Percentiles rank a stretch among this genome's conserved stretches.
Conservation (phyloP, 192 early-diverging fungal genomes). For the Entomortierella chlamydospora region DNA sequence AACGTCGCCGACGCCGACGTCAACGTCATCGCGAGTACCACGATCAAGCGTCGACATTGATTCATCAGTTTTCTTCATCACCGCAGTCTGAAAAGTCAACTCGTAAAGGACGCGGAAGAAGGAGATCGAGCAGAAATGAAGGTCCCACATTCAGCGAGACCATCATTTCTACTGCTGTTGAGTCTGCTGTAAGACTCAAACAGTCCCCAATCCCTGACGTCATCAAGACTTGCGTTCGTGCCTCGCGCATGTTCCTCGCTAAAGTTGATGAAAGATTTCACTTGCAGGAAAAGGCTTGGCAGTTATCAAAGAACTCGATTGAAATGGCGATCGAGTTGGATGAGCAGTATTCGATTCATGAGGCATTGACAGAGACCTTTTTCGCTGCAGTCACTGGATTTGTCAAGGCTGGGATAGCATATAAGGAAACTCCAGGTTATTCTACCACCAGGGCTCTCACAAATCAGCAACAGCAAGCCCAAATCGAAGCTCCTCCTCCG, state of each 20-base stretch:
- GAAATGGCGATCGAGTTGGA: constrained; percentile 64
- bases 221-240: constrained; percentile 45
- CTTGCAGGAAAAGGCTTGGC: constrained; percentile 60
- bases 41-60: constrained; percentile 28
- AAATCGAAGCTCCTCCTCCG: not conserved
- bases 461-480: not conserved
- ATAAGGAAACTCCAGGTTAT: constrained; percentile 61
- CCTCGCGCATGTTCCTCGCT: constrained; percentile 26
- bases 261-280: constrained; percentile 61
- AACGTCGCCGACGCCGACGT: constrained; percentile 32
- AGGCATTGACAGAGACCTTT: constrained; percentile 56
- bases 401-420: constrained; percentile 63
- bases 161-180: constrained; percentile 58
- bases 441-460: not conserved
- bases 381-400: constrained; percentile 54
- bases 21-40: constrained; percentile 32
- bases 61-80: constrained; percentile 21
- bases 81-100: not conserved
- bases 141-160: constrained; percentile 25
- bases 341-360: constrained; percentile 64
- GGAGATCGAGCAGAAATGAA: not conserved
- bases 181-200: constrained; percentile 62
- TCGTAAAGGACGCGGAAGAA: not conserved
- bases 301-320: constrained; percentile 58
- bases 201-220: constrained; percentile 67